Percentiles rank a stretch among this genome's conserved stretches.
Evolutionary conservation across 169 alveolate genomes (phyloP).

Genomic region (Eimeria praecox): DNA sequence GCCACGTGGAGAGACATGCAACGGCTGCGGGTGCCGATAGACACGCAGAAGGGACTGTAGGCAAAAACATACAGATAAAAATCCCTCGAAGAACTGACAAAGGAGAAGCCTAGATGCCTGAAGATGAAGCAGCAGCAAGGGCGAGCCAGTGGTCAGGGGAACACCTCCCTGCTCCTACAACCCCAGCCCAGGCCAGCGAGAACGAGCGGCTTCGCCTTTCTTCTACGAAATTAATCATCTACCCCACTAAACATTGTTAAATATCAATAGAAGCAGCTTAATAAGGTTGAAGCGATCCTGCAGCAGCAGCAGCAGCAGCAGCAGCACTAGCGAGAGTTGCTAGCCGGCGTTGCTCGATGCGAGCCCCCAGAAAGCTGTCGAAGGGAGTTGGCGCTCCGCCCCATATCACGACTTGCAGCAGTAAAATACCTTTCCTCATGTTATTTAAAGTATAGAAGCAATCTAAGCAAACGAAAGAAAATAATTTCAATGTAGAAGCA

Average conservation of each 20-base stretch:
- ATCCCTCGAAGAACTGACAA: neutral
- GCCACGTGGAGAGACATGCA: neutral
- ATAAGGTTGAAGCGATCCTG: constrained; percentile 72
- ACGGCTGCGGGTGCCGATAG: neutral
- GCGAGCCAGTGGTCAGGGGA: neutral
- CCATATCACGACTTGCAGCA: constrained; percentile 74
- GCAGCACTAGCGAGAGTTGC: constrained; percentile 80
- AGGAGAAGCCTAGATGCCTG: neutral
- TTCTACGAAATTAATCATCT: constrained; percentile 81
- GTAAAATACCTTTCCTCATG: constrained; percentile 11
- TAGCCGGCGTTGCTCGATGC: constrained; percentile 65
- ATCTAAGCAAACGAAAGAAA: neutral
- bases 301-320: constrained; percentile 81
- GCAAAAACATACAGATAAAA: neutral
- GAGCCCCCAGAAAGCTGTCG: constrained; percentile 85
- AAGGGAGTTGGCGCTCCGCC: constrained; percentile 83
- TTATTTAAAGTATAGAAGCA: neutral
- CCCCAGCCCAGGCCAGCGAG: constrained; percentile 58
- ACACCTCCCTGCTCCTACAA: neutral
- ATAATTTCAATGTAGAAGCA: neutral
- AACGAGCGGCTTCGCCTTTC: constrained; percentile 85
- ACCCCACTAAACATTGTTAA: constrained; percentile 85
- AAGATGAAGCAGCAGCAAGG: neutral
- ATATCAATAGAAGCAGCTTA: constrained; percentile 58
- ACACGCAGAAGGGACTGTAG: neutral